These are phyloP conservation scores for Neurospora sp. DNA, from an alignment of 495 filamentous ascomycete species.

Conservation along the genomic window DNA sequence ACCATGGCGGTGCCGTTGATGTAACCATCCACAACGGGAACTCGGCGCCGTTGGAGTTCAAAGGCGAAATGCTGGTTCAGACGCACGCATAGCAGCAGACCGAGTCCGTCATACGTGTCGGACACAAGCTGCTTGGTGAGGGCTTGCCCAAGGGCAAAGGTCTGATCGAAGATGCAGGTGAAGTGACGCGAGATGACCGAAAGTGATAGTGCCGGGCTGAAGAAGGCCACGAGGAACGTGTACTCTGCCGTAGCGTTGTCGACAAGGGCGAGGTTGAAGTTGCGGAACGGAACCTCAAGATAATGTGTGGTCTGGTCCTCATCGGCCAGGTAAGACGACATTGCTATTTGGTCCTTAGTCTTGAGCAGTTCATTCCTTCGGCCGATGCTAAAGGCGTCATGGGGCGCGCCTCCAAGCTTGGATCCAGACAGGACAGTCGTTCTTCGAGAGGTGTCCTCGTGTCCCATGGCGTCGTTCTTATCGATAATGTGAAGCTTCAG, in stretches of 20 bases:
- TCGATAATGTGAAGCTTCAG: constrained; percentile 75
- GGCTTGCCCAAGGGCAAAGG: constrained; percentile 66
- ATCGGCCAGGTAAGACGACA: constrained; percentile 75
- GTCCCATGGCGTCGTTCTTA: constrained; percentile 73
- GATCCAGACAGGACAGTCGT: constrained; percentile 37
- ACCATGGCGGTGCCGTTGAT: constrained; percentile 93
- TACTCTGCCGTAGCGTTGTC: constrained; percentile 96
- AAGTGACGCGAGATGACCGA: constrained; percentile 56
- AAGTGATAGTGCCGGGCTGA: constrained; percentile 51
- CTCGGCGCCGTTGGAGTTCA: constrained; percentile 79
- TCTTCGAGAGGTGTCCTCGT: constrained; percentile 58
- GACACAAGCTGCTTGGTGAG: constrained; percentile 70
- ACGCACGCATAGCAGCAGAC: constrained; percentile 80
- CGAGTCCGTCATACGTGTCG: constrained; percentile 70
- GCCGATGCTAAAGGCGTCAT: constrained; percentile 83
- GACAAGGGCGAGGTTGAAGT: constrained; percentile 87
- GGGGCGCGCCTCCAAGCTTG: constrained; percentile 47
- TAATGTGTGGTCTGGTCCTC: constrained; percentile 79
- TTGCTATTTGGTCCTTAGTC: constrained; percentile 55
- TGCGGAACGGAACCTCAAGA: constrained; percentile 79
- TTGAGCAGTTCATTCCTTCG: constrained; percentile 72
- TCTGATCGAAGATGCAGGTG: constrained; percentile 70
- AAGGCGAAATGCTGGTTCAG: constrained; percentile 90
- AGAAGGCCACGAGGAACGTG: constrained; percentile 83
- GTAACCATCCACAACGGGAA: constrained; percentile 81